Percentiles rank a stretch among this genome's conserved stretches.
These are phyloP conservation scores for Tricholoma hemisulphureum DNA, from an alignment of 768 basidiomycete genomes.

Conservation along the genomic window DNA sequence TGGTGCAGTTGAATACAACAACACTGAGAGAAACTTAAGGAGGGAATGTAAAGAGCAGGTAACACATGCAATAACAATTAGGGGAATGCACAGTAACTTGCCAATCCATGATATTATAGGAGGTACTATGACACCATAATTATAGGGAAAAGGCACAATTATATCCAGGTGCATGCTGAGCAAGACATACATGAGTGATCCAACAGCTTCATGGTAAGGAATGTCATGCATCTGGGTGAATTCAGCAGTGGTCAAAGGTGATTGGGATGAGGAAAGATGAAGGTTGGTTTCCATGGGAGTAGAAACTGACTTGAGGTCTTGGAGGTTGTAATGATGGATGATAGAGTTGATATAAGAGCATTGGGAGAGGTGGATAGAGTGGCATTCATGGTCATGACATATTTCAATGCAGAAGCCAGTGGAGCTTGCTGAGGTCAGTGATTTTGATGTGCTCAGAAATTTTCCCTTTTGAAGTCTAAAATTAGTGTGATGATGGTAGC, in stretches of 20 bases:
- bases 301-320: conserved; percentile 2
- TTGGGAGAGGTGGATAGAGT: not conserved
- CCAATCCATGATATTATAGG: no score
- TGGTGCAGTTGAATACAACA: no score
- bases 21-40: no score
- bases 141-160: no score
- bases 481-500: not conserved
- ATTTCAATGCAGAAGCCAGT: not conserved
- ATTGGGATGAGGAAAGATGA: conserved; percentile 4
- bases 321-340: not conserved
- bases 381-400: not conserved
- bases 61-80: no score
- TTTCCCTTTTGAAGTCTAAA: not conserved
- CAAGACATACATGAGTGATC: conserved; percentile 23
- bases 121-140: no score
- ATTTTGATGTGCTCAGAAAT: not conserved
- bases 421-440: not conserved
- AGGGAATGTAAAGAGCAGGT: no score
- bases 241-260: conserved; percentile 3
- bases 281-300: conserved; percentile 2
- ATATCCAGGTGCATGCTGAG: conserved; percentile 23
- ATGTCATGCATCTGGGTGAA: conserved; percentile 1
- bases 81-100: no score
- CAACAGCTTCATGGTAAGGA: conserved; percentile 12
- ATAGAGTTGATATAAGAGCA: not conserved